A percentile compares a stretch with the other conserved stretches of the same genome.
phyloP scores from a whole-genome alignment of 345 rosid genomes.

The Noccaea bulbosa region DNA sequence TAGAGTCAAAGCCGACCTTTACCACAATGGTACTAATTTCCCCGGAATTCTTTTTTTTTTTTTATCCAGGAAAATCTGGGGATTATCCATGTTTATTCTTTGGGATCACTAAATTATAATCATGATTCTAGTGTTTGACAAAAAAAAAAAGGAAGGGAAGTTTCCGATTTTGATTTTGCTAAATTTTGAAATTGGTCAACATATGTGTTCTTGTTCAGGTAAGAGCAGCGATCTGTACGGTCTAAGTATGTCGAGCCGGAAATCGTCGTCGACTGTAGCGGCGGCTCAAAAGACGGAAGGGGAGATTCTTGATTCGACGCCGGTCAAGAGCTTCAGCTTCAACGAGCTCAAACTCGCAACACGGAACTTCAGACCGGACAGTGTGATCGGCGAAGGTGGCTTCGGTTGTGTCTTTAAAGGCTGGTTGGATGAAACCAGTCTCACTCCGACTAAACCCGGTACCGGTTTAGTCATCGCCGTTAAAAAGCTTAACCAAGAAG shows the following conservation, averaged over 20 bases:
- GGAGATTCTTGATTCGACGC: slow-evolving; percentile 75
- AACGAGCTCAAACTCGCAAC: slow-evolving; percentile 76
- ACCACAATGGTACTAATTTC: slow-evolving; percentile 31
- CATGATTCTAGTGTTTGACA: neutral
- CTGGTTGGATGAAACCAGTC: slow-evolving; percentile 83
- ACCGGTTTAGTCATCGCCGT: slow-evolving; percentile 86
- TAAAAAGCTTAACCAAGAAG: slow-evolving; percentile 86
- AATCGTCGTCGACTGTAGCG: slow-evolving; percentile 53
- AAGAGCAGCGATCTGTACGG: slow-evolving; percentile 47
- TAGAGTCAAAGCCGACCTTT: slow-evolving; percentile 37
- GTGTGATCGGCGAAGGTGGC: slow-evolving; percentile 96
- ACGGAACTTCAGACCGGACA: slow-evolving; percentile 89
- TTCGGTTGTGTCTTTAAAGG: slow-evolving; percentile 97
- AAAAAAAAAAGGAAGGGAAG: neutral
- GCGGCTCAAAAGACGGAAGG: slow-evolving; percentile 82
- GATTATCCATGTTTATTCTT: slow-evolving; percentile 1
- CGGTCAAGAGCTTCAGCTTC: slow-evolving; percentile 72
- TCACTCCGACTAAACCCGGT: slow-evolving; percentile 75
- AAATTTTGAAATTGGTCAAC: slow-evolving; percentile 5
- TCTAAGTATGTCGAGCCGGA: slow-evolving; percentile 52
- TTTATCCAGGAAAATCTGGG: slow-evolving; percentile 1
- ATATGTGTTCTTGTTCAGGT: slow-evolving; percentile 30
- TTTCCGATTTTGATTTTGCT: neutral
- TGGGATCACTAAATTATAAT: neutral
- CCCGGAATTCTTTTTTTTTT: neutral